Conservation (phyloP, 495 filamentous ascomycete genomes). For the Parathielavia appendiculata region DNA sequence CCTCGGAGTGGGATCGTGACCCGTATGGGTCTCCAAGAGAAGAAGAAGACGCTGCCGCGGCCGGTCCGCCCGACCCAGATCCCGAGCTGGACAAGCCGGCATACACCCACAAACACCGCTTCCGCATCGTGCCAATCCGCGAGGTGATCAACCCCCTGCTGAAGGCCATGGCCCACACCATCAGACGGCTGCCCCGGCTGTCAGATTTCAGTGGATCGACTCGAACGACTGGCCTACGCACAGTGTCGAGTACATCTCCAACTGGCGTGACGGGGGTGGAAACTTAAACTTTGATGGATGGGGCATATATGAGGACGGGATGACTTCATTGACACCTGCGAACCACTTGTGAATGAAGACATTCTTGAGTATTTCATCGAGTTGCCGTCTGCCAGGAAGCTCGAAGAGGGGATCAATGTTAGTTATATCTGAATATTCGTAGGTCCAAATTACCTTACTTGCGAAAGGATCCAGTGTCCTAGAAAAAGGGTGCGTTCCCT, state of each 20-base stretch:
- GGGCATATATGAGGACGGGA: constrained; percentile 6
- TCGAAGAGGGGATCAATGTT: too few relatives aligned
- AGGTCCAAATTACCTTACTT: too few relatives aligned
- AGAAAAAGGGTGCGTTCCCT: too few relatives aligned
- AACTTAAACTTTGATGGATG: background rate
- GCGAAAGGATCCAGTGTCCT: too few relatives aligned
- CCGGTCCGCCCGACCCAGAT: constrained; percentile 2
- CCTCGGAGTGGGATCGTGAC: too few relatives aligned
- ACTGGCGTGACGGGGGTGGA: background rate
- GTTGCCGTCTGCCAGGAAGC: constrained; percentile 2
- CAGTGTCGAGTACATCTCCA: background rate
- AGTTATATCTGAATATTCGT: too few relatives aligned
- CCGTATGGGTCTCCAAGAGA: too few relatives aligned
- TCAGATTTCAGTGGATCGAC: background rate
- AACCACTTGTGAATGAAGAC: constrained; percentile 5
- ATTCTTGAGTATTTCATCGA: constrained; percentile 3
- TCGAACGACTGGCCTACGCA: background rate
- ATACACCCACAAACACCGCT: constrained; percentile 9
- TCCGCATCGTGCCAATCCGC: constrained; percentile 6
- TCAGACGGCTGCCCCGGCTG: constrained; percentile 6
- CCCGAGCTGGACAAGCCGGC: constrained; percentile 7
- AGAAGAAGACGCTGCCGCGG: background rate
- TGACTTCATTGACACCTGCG: constrained; percentile 4
- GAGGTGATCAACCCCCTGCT: constrained; percentile 7
- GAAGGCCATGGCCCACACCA: background rate